phyloP scores from a whole-genome alignment of 495 filamentous ascomycete species.

The Aspergillus campestris region DNA sequence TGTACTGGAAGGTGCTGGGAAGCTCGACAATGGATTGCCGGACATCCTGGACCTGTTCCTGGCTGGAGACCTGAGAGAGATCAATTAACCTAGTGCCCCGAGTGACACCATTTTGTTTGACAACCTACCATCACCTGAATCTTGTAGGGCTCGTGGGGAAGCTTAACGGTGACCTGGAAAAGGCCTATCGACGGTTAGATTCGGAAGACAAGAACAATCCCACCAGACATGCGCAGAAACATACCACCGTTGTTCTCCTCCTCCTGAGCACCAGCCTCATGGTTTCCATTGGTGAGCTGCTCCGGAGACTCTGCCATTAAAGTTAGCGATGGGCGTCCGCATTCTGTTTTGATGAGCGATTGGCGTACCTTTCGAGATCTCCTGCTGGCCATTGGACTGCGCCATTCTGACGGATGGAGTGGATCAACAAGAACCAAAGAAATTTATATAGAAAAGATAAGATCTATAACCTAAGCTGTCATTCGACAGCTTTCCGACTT shows the following conservation, averaged over 20 bases:
- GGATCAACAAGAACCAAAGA: conserved; percentile 11
- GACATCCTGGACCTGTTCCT: conserved; percentile 96
- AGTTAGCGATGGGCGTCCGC: conserved; percentile 12
- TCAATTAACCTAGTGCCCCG: neutral
- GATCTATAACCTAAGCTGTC: conserved; percentile 10
- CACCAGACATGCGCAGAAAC: conserved; percentile 1
- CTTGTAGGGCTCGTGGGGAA: conserved; percentile 72
- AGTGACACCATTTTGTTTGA: conserved; percentile 2
- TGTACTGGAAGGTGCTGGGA: conserved; percentile 91
- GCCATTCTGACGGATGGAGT: conserved; percentile 27
- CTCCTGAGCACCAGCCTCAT: conserved; percentile 26
- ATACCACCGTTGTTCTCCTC: conserved; percentile 36
- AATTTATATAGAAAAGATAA: conserved; percentile 9
- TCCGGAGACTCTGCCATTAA: conserved; percentile 24
- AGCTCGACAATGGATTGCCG: conserved; percentile 93
- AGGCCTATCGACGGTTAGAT: conserved; percentile 36
- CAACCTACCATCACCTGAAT: conserved; percentile 71
- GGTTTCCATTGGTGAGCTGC: conserved; percentile 29
- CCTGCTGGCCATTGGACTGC: conserved; percentile 34
- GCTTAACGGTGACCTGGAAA: conserved; percentile 73
- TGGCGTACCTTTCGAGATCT: conserved; percentile 35
- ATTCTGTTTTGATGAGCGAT: no score
- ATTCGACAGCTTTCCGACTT: conserved; percentile 6
- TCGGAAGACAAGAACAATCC: neutral
- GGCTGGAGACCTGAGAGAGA: conserved; percentile 62